Evolutionary conservation across 2,329 filamentous ascomycete species (phyloP), one percentile per base, ranked within the genome.

Genomic region (Pestalotiopsis sp.): DNA sequence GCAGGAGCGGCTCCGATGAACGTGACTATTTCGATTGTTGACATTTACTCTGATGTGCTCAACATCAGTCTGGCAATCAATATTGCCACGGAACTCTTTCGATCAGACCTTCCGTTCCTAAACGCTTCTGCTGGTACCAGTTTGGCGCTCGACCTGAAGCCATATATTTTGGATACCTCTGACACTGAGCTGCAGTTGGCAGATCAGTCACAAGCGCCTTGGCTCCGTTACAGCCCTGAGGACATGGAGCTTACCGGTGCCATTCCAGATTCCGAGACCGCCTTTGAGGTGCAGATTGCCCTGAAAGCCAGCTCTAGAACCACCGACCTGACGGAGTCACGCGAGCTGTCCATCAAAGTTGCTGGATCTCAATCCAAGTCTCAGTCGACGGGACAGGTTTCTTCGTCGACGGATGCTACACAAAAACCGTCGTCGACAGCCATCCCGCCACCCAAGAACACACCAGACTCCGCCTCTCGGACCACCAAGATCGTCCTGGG

Each of bases 31-130:
- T 82, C 82, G 4, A 87, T 90, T 2, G 81, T 80, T 6, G 91
- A 93, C 74, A 81, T 80, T n/a, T 88, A 85, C 70, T 85, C 84
- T 5, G 87, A 93, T 75, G 80, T 79, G 4, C 85, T 92, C 6
- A 88, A 86, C 63, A 81, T 89, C 14, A 87, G 87, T 0, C 76
- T 93, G 7, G 69, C 64, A 14, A 72, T 79, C 31, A 66, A 71
- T 2, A 73, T 79, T 17, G 65, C 71, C 11, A 38, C 57, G 17
- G n/a, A 62, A 3, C 63, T 79, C 52, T 76, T 80, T 69, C 68
- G 74, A 57, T 71, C 74, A 9, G 71, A 77, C 57, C 67, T 79
- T 20, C 74, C 77, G 1, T 69, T 72, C 63, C 72, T 80, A 38
- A 72, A 77, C 57, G 25, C 77, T 3, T 74, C 72, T 3, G 69